phyloP scores from a whole-genome alignment of 768 basidiomycete genomes.

The Cyclocybe aegerita region DNA sequence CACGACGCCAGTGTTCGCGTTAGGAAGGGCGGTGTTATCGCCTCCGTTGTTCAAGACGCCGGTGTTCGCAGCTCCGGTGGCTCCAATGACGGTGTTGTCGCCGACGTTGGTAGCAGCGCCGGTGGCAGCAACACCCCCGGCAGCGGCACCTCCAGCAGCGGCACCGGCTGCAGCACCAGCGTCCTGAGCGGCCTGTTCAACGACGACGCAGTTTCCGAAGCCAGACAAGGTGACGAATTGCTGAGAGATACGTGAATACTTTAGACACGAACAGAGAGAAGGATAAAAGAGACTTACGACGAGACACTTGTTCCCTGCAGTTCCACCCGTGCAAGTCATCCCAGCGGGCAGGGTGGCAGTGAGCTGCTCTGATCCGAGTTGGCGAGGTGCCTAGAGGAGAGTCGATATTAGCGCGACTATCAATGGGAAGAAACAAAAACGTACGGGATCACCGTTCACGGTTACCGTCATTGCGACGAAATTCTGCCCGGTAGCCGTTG shows the following conservation, averaged over 20 bases:
- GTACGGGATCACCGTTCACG: constrained; percentile 43
- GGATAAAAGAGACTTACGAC: constrained; percentile 26
- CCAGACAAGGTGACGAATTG: constrained; percentile 11
- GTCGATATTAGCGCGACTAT: background rate
- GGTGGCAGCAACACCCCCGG: background rate
- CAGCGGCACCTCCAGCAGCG: background rate
- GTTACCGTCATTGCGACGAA: constrained; percentile 34
- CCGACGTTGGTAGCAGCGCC: background rate
- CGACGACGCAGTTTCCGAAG: constrained; percentile 13
- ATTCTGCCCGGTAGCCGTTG: constrained; percentile 34
- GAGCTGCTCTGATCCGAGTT: constrained; percentile 34
- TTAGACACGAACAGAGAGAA: background rate
- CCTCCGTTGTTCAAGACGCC: too few relatives aligned
- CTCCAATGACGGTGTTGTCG: background rate
- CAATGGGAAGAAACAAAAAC: constrained; percentile 9
- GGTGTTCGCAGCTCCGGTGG: too few relatives aligned
- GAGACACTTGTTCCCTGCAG: constrained; percentile 40
- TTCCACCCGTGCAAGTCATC: constrained; percentile 49
- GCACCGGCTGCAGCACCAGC: background rate
- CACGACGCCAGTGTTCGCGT: too few relatives aligned
- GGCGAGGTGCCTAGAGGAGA: constrained; percentile 31
- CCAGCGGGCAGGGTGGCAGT: constrained; percentile 43
- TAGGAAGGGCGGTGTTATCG: too few relatives aligned
- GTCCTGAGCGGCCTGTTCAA: constrained; percentile 8
- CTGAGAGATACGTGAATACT: background rate